Conservation (phyloP, 768 basidiomycete species). For the Leccinum subtestaceum region DNA sequence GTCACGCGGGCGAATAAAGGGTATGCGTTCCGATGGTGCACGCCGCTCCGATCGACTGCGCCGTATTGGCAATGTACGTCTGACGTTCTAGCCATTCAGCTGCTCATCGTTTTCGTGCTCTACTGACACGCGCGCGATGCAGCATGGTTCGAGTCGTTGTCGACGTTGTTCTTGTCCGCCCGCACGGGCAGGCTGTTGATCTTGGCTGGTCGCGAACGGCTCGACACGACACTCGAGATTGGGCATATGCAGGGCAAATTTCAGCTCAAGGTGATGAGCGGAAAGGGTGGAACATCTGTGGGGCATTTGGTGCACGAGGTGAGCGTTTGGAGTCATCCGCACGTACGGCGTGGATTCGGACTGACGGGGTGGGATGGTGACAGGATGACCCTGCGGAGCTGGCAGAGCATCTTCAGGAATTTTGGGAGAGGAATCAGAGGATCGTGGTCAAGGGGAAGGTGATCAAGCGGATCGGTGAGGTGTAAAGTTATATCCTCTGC, state of each 20-base stretch:
- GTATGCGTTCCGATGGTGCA: conserved; percentile 67
- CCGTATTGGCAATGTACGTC: conserved; percentile 85
- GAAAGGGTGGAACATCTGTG: conserved; percentile 49
- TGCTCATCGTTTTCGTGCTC: background rate
- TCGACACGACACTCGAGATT: conserved; percentile 93
- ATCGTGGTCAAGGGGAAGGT: conserved; percentile 50
- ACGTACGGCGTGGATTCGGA: background rate
- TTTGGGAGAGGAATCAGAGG: conserved; percentile 87
- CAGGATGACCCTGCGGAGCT: conserved; percentile 85
- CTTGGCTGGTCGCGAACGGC: conserved; percentile 87
- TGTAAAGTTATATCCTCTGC: conserved; percentile 18
- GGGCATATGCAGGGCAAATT: conserved; percentile 98
- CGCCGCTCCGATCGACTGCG: conserved; percentile 78
- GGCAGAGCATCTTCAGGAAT: conserved; percentile 80
- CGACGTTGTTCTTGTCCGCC: conserved; percentile 70
- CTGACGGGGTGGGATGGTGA: background rate
- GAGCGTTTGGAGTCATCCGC: conserved; percentile 18
- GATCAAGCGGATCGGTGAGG: conserved; percentile 55
- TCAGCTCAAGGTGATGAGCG: conserved; percentile 76
- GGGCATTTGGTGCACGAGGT: conserved; percentile 97
- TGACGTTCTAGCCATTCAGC: background rate
- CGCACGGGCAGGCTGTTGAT: conserved; percentile 84
- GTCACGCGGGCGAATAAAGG: conserved; percentile 25
- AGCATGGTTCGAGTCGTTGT: conserved; percentile 93
- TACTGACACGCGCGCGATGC: background rate